Evolutionary conservation across 2,329 filamentous ascomycete genomes (phyloP), one percentile per base, ranked within the genome.

Genomic region (Bipolaris cookei): DNA sequence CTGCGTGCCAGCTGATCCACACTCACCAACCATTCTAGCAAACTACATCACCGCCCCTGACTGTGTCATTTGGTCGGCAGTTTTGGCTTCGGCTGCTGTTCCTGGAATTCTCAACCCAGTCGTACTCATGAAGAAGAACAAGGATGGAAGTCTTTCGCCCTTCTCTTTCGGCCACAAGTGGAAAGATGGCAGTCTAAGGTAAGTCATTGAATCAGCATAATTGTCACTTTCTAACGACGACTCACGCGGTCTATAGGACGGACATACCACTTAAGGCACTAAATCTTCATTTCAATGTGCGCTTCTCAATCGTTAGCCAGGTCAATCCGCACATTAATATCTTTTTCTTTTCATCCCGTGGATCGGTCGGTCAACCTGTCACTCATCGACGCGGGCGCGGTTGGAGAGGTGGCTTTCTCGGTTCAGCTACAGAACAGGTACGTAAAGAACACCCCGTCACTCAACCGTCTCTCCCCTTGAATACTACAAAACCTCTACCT

Each of bases 91-190:
- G 5, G 95, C 95, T 3, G 95, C 95, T 4, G 95, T 99, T 0
- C 95, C 95, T 0, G 95, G 95, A 1, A 98, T 99, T 55, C 81
- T 98, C 34, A 98, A 98, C 71, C 95, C 95, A 0, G 91, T 96
- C 2, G 94, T 99, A 1, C 86, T 99, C 6, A 91, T 97, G 88
- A 88, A 87, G 82, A 97, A 96, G 79, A 90, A 85, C 51, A 82
- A 83, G 16, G 86, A 92, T 58, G 93, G 92, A 1, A 87, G 82
- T 2, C 82, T 99, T 3, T 86, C 87, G 0, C 95, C 95, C 0
- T 99, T 97, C 77, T 96, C 91, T 0, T 99, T 99, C 72, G 95
- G 95, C 0, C 93, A 98, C 81, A 98, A 98, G 79, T 99, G 95
- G 95, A 99, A 99, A 77, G 95, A 99, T 74, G 95, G 95, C 51